A percentile compares a stretch with the other conserved stretches of the same genome.
Evolutionary conservation across 345 rosid genomes (phyloP).

Genomic region (Eucalyptus marginata): DNA sequence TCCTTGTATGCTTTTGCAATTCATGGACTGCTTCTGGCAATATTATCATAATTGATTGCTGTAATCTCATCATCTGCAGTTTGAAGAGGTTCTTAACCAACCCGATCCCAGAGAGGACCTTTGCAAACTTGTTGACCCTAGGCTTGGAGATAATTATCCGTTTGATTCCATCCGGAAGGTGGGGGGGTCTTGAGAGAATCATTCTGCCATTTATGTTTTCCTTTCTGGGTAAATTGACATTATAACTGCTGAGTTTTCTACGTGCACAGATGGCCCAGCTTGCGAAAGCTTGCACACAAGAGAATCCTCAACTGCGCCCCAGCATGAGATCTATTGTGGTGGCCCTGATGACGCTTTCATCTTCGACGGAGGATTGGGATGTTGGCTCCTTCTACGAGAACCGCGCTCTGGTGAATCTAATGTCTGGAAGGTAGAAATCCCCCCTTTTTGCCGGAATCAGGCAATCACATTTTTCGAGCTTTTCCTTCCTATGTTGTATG

Average conservation of each 20-base stretch:
- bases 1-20: not conserved
- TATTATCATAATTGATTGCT: not conserved
- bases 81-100: slow-evolving; percentile 56
- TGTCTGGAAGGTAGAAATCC: slow-evolving; percentile 58
- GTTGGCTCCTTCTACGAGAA: slow-evolving; percentile 54
- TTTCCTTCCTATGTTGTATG: not conserved
- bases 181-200: not conserved
- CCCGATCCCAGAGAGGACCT: slow-evolving; percentile 50
- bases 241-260: not conserved
- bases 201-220: not conserved
- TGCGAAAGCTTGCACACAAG: slow-evolving; percentile 86
- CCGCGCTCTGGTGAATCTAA: slow-evolving; percentile 54
- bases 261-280: slow-evolving; percentile 74
- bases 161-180: slow-evolving; percentile 75
- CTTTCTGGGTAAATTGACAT: not conserved
- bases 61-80: slow-evolving; percentile 19
- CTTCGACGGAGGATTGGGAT: slow-evolving; percentile 81
- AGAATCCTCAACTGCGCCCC: slow-evolving; percentile 68
- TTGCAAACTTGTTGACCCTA: slow-evolving; percentile 50
- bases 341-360: slow-evolving; percentile 74
- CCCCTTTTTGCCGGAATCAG: not conserved
- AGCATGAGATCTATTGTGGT: slow-evolving; percentile 89
- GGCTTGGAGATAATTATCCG: slow-evolving; percentile 66
- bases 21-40: not conserved
- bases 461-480: not conserved